Conservation (phyloP, 2,329 filamentous ascomycete genomes). For the Amauroascus niger region DNA sequence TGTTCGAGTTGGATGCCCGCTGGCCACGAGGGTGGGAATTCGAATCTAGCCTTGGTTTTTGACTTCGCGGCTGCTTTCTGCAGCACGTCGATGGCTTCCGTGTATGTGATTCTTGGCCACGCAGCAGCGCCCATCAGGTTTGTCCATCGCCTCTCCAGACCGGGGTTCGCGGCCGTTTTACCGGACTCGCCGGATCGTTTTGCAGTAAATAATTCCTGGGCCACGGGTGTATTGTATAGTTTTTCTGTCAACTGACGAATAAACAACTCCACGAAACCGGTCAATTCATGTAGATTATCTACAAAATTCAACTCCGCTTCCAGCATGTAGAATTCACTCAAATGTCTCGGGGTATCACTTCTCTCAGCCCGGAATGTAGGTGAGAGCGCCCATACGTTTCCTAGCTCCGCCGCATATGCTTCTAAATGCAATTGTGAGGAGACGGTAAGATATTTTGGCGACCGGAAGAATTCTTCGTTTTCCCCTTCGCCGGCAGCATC, state of each 20-base stretch:
- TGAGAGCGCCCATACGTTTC: conserved; percentile 86
- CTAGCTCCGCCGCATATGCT: conserved; percentile 76
- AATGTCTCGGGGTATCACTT: conserved; percentile 84
- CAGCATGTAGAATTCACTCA: conserved; percentile 98
- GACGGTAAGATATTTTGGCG: conserved; percentile 89
- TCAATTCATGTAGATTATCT: conserved; percentile 58
- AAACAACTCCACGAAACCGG: conserved; percentile 71
- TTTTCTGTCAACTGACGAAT: conserved; percentile 49
- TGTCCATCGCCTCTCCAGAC: conserved; percentile 61
- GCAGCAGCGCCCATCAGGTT: conserved; percentile 46
- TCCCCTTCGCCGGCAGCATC: conserved; percentile 28
- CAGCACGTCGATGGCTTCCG: conserved; percentile 62
- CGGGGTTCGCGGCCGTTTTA: conserved; percentile 30
- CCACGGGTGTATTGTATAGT: conserved; percentile 43
- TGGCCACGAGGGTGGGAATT: conserved; percentile 60
- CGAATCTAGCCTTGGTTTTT: conserved; percentile 46
- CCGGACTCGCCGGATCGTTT: conserved; percentile 37
- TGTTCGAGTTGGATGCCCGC: conserved; percentile 79
- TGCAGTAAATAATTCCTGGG: conserved; percentile 46
- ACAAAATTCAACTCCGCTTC: conserved; percentile 83
- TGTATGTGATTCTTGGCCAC: conserved; percentile 81
- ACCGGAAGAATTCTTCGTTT: conserved; percentile 61
- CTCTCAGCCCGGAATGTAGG: conserved; percentile 89
- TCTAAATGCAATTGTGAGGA: conserved; percentile 92
- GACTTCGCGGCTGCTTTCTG: conserved; percentile 45